Evolutionary conservation across 352 stramenopile species (phyloP).

Genomic region (Globisporangium abappressorium): DNA sequence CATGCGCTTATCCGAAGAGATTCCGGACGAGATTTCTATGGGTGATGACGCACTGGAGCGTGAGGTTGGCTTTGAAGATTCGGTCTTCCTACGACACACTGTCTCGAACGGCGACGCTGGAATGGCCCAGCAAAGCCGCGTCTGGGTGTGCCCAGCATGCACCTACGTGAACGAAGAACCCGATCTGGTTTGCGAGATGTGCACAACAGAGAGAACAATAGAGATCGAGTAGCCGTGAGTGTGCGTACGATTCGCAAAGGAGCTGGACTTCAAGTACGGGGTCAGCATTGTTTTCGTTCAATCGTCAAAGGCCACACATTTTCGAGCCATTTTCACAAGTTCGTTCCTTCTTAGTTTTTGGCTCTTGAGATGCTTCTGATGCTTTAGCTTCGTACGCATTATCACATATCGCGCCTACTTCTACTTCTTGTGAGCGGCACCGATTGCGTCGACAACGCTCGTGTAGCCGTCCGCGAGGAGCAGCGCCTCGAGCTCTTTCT

Average conservation of each 20-base stretch:
- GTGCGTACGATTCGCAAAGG: not conserved
- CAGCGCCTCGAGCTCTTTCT: slow-evolving; percentile 85
- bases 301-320: not conserved
- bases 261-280: not conserved
- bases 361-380: not conserved
- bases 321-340: not conserved
- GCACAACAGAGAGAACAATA: slow-evolving; percentile 36
- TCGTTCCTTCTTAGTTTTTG: not conserved
- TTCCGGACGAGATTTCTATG: slow-evolving; percentile 51
- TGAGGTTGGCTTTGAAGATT: slow-evolving; percentile 74
- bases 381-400: not conserved
- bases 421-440: slow-evolving; percentile 66
- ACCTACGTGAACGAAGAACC: slow-evolving; percentile 77
- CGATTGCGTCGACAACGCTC: slow-evolving; percentile 84
- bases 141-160: slow-evolving; percentile 73
- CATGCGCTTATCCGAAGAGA: slow-evolving; percentile 65
- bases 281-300: not conserved
- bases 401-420: not conserved
- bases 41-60: slow-evolving; percentile 49
- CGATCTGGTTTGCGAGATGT: slow-evolving; percentile 66
- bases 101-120: slow-evolving; percentile 14
- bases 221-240: slow-evolving; percentile 31
- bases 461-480: slow-evolving; percentile 80
- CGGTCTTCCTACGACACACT: slow-evolving; percentile 52
- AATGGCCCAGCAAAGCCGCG: slow-evolving; percentile 25